Evolutionary conservation across 805 yeast species (phyloP), one percentile per base, ranked within the genome.

Genomic region (Cyberlindnera mrakii): DNA sequence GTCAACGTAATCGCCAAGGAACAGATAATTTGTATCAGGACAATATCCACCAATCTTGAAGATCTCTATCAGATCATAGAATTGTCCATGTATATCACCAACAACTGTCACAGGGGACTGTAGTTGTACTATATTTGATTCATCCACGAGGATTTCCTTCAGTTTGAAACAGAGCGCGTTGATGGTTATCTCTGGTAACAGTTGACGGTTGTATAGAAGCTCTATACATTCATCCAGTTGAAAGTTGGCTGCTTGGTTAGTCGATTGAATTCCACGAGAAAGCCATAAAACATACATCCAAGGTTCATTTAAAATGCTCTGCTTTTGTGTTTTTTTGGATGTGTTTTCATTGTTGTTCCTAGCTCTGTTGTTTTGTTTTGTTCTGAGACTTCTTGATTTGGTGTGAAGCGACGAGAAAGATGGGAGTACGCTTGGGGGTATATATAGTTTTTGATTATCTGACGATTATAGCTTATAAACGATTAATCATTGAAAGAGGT

Each of bases 81-180:
- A 93, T 64, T 93, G 99, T 8, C 98, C 99, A 57, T 93, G 99
- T 37, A 93, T 91, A 59, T 93, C 99, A 2, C 99, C 99, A 5
- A 93, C 97, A 7, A 93, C 87, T 0, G 98, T 88, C 10, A 93
- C 87, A 1, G 99, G 99, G 3, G 95, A 77, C 30, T 71, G 69
- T 7, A 93, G 70, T 35, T 87, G 84, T 39, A 91, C 87, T 31
- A 93, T 95, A 58, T 93, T 93, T 47, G 95, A 83, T 52, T 87
- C 96, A 33, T 72, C 67, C 16, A 90, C 71, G 39, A 93, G 71
- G 47, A 85, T 77, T 44, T 89, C 93, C 63, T 90, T 93, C 51
- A 90, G 69, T 52, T 84, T 85, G 58, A 80, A 82, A 58, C 96
- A 88, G 13, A 85, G 64, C 31, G 87, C 84, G 43, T 75, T 78